These are phyloP conservation scores for Plasmodium knowlesi DNA, from an alignment of 169 alveolate species.

Conservation along the genomic window DNA sequence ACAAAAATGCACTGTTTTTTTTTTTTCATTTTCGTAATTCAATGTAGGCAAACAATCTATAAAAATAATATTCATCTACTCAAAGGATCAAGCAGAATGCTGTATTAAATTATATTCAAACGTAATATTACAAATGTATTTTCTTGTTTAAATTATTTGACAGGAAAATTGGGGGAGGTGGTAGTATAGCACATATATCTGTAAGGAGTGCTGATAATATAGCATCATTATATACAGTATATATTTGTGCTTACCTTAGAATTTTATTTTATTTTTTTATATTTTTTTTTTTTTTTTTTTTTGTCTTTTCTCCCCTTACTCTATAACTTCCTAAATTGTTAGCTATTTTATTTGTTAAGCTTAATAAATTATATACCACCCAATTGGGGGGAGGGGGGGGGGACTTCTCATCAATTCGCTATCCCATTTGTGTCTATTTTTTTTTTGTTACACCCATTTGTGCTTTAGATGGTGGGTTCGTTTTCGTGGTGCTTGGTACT, in stretches of 20 bases:
- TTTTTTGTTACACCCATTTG: background rate
- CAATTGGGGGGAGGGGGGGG: background rate
- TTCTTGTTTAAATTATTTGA: background rate
- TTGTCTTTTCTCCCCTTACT: background rate
- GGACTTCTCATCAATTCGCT: slow-evolving; percentile 6
- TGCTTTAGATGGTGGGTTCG: background rate
- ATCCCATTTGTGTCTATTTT: background rate
- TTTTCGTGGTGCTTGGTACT: background rate
- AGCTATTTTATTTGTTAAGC: background rate
- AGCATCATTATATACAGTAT: background rate
- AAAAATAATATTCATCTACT: background rate
- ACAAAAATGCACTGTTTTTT: background rate
- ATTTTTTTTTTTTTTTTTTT: too few relatives aligned
- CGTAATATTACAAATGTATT: background rate
- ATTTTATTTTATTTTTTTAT: too few relatives aligned
- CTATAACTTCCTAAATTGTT: background rate
- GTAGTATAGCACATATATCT: background rate
- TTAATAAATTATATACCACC: background rate
- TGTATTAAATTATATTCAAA: background rate
- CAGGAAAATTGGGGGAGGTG: background rate
- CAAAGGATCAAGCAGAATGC: background rate
- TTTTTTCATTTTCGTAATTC: background rate
- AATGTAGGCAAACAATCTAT: background rate
- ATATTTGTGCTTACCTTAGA: background rate
- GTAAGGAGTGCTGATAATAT: background rate